These are phyloP conservation scores for Marchantia polymorpha DNA, from an alignment of 225 moss, liverwort and hornwort genomes.

Conservation along the genomic window DNA sequence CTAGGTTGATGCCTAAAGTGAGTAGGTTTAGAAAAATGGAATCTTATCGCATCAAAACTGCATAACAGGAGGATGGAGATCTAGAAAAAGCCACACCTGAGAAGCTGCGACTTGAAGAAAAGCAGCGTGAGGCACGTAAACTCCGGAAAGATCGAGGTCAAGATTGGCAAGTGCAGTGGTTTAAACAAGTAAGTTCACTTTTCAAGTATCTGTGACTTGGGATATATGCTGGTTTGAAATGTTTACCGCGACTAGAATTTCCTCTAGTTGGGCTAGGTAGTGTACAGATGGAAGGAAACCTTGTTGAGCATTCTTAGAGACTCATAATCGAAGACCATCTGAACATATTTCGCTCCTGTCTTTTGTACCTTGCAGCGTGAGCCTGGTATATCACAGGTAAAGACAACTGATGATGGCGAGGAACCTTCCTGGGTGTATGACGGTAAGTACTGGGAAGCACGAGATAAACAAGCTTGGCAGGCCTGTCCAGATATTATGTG, in stretches of 20 bases:
- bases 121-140: slow-evolving; percentile 82
- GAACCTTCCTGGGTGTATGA: slow-evolving; percentile 89
- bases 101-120: slow-evolving; percentile 93
- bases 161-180: slow-evolving; percentile 85
- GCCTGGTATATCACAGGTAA: slow-evolving; percentile 73
- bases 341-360: neutral
- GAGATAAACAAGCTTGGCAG: slow-evolving; percentile 84
- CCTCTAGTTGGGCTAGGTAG: neutral
- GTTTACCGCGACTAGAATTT: neutral
- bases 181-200: slow-evolving; percentile 50
- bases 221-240: neutral
- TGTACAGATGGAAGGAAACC: neutral
- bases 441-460: slow-evolving; percentile 85
- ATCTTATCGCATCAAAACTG: neutral
- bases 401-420: slow-evolving; percentile 51
- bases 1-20: no score
- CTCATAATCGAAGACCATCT: neutral
- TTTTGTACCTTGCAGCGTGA: slow-evolving; percentile 53
- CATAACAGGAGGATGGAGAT: slow-evolving; percentile 83
- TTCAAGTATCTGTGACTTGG: neutral
- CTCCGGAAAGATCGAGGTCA: slow-evolving; percentile 62
- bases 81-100: slow-evolving; percentile 98
- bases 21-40: neutral
- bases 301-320: neutral
- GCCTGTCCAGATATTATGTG: slow-evolving; percentile 93